Conservation (phyloP, 1,139 yeast species). For the Candida sp. region DNA sequence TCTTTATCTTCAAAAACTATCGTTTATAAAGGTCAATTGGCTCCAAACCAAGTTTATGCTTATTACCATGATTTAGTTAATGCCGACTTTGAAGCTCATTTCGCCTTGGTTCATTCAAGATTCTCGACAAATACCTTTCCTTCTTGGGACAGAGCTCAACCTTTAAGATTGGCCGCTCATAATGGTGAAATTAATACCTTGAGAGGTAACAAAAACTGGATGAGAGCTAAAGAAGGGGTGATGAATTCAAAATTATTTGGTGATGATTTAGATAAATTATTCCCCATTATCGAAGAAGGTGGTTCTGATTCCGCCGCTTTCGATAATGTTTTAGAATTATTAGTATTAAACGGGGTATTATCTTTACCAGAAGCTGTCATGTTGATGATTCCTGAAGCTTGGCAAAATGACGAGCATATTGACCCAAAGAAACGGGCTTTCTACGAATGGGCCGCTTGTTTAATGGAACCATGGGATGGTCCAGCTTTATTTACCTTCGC, state of each 20-base stretch:
- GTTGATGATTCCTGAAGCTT: conserved; percentile 97
- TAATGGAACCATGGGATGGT: conserved; percentile 99
- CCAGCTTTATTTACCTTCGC: conserved; percentile 97
- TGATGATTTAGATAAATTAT: conserved; percentile 84
- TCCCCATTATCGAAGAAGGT: conserved; percentile 97
- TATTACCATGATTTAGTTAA: conserved; percentile 92
- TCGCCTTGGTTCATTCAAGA: conserved; percentile 95
- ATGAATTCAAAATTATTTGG: conserved; percentile 87
- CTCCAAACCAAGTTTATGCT: conserved; percentile 93
- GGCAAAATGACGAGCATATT: conserved; percentile 86
- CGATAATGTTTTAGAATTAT: conserved; percentile 89
- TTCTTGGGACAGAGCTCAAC: conserved; percentile 99
- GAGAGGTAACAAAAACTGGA: conserved; percentile 98
- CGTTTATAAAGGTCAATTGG: conserved; percentile 96
- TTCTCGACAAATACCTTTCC: conserved; percentile 99
- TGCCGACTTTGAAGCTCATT: conserved; percentile 92
- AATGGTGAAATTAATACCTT: conserved; percentile 98
- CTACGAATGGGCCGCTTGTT: conserved; percentile 99
- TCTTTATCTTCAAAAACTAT: conserved; percentile 86
- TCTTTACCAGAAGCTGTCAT: conserved; percentile 96
- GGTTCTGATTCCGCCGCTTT: conserved; percentile 99
- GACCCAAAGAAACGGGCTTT: conserved; percentile 92
- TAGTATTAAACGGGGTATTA: conserved; percentile 87
- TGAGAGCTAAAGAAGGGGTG: conserved; percentile 98
- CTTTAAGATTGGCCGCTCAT: conserved; percentile 96